Conservation (phyloP, 106 monocot species). For the Dioscorea dumetorum region DNA sequence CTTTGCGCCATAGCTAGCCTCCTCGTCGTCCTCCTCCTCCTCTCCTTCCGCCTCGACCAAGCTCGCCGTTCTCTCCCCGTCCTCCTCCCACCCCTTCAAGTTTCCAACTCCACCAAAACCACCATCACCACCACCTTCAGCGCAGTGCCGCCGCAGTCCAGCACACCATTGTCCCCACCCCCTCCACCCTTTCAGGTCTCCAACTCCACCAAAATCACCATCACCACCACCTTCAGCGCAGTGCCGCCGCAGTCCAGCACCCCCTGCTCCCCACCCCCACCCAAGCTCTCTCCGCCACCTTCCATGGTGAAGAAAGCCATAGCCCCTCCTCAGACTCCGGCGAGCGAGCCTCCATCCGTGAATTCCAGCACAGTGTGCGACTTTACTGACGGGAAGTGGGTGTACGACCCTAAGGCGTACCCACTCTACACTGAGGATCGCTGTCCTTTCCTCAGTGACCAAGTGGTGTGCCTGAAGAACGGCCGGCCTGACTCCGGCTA, state of each 20-base stretch:
- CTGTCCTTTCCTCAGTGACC: slow-evolving; percentile 35
- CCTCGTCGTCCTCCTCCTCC: slow-evolving; percentile 7
- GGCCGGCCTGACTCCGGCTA: slow-evolving; percentile 28
- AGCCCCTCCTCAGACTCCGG: too few relatives aligned
- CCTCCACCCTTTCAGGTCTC: too few relatives aligned
- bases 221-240: background rate
- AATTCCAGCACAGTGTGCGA: slow-evolving; percentile 13
- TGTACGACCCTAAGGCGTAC: slow-evolving; percentile 17
- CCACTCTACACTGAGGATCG: slow-evolving; percentile 11
- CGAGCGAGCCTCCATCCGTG: too few relatives aligned
- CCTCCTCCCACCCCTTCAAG: background rate
- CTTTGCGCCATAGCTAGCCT: slow-evolving; percentile 11
- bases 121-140: too few relatives aligned
- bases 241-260: background rate
- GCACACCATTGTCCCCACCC: too few relatives aligned
- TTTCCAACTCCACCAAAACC: too few relatives aligned
- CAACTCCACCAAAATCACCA: background rate
- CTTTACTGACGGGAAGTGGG: slow-evolving; percentile 33
- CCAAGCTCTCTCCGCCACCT: background rate
- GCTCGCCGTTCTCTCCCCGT: background rate
- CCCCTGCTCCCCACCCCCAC: background rate
- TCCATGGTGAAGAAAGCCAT: too few relatives aligned
- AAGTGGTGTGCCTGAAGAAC: slow-evolving; percentile 31
- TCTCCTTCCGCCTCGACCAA: slow-evolving; percentile 1
- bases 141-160: too few relatives aligned